phyloP scores from a whole-genome alignment of 371 early-diverging fungal genomes.

The Cokeromyces recurvatus region DNA sequence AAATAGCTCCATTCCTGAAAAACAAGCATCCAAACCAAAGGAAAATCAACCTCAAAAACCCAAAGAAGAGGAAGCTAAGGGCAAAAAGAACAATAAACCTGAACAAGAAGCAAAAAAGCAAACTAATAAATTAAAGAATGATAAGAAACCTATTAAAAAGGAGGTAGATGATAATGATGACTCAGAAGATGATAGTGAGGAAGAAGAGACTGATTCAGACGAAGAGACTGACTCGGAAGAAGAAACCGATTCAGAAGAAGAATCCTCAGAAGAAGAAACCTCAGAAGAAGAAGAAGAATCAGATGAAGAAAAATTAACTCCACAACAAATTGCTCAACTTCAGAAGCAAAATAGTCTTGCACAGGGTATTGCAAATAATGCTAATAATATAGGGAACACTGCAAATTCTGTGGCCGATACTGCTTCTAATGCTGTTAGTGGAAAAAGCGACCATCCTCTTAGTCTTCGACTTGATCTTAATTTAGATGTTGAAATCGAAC shows the following conservation, averaged over 20 bases:
- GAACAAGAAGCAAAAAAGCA: background rate
- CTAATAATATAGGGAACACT: background rate
- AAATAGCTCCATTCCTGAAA: background rate
- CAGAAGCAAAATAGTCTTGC: background rate
- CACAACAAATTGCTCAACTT: no score
- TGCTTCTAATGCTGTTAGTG: no score
- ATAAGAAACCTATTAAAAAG: background rate
- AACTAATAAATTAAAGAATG: background rate
- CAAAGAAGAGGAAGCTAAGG: background rate
- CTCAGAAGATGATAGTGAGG: background rate
- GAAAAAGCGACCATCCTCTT: conserved; percentile 13
- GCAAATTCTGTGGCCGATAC: background rate
- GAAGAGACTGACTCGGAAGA: no score
- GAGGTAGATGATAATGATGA: background rate
- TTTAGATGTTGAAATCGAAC: conserved; percentile 29
- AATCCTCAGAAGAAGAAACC: background rate
- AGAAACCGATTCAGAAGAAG: background rate
- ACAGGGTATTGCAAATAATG: background rate
- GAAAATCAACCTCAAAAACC: background rate
- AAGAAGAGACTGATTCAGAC: no score
- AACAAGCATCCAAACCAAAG: background rate
- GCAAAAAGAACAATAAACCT: background rate
- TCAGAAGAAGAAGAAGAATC: no score
- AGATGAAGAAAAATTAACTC: no score
- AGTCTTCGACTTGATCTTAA: conserved; percentile 33